These are phyloP conservation scores for Scheffersomyces titani DNA, from an alignment of 1,139 yeast genomes.

Conservation along the genomic window DNA sequence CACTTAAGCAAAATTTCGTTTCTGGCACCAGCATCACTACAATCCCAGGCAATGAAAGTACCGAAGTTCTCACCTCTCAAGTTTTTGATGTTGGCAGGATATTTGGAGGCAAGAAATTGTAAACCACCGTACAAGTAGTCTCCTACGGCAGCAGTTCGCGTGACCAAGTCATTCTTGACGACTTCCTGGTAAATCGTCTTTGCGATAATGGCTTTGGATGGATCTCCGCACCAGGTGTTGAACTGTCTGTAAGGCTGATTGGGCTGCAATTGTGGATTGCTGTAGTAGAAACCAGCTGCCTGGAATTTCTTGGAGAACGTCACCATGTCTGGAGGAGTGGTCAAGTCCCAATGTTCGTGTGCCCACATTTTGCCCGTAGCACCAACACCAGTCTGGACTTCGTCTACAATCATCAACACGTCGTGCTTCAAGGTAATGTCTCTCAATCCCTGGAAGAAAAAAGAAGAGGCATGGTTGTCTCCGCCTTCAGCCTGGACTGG, in stretches of 20 bases:
- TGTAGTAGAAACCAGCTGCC: constrained; percentile 77
- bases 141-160: constrained; percentile 57
- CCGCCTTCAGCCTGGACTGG: constrained; percentile 81
- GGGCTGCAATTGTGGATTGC: constrained; percentile 62
- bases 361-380: constrained; percentile 76
- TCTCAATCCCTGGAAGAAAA: constrained; percentile 65
- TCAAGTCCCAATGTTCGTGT: constrained; percentile 67
- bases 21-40: constrained; percentile 48
- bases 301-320: constrained; percentile 79
- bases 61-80: constrained; percentile 71
- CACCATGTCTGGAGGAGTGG: constrained; percentile 70
- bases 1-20: constrained; percentile 50
- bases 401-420: constrained; percentile 66
- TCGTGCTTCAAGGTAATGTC: constrained; percentile 60
- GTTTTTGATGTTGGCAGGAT: constrained; percentile 48
- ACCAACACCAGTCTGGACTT: constrained; percentile 77
- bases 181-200: constrained; percentile 65
- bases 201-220: constrained; percentile 65
- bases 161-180: constrained; percentile 49
- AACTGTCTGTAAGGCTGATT: constrained; percentile 70
- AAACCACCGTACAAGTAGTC: constrained; percentile 55
- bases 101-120: constrained; percentile 39
- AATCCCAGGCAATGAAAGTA: constrained; percentile 77
- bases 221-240: constrained; percentile 87
- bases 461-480: constrained; percentile 65